A percentile compares a stretch with the other conserved stretches of the same genome.
These are phyloP conservation scores for Pseudopyricularia cyperi DNA, from an alignment of 2,329 filamentous ascomycete species.

Conservation along the genomic window DNA sequence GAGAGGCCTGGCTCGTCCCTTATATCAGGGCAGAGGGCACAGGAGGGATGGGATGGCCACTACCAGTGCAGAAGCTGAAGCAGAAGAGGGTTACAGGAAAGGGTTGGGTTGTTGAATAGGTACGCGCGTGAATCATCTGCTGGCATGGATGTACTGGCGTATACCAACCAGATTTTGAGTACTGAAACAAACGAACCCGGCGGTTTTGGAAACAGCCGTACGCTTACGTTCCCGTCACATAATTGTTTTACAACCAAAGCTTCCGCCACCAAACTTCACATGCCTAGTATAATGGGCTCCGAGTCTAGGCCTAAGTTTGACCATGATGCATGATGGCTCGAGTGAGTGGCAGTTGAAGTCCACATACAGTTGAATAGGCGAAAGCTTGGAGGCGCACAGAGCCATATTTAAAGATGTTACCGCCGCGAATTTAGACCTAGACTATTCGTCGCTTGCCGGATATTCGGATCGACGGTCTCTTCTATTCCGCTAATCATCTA, in stretches of 20 bases:
- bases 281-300: not conserved
- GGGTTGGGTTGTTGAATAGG: conserved; percentile 59
- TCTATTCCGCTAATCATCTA: too few species aligned
- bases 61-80: conserved; percentile 73
- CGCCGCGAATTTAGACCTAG: too few species aligned
- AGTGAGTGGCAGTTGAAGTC: too few species aligned
- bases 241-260: not conserved
- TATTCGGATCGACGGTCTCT: too few species aligned
- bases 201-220: not conserved
- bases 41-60: conserved; percentile 64
- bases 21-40: conserved; percentile 56
- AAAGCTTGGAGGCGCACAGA: too few species aligned
- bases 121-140: not conserved
- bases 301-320: not conserved
- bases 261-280: not conserved
- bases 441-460: too few species aligned
- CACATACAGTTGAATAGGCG: too few species aligned
- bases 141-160: too few species aligned
- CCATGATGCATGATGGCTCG: not conserved
- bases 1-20: conserved; percentile 77
- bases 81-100: conserved; percentile 62
- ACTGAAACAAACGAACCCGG: not conserved
- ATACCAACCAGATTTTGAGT: too few species aligned
- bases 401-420: too few species aligned
- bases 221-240: not conserved